Evolutionary conservation across 2,329 filamentous ascomycete genomes (phyloP), one percentile per base, ranked within the genome.

Genomic region (Alternaria sp.): DNA sequence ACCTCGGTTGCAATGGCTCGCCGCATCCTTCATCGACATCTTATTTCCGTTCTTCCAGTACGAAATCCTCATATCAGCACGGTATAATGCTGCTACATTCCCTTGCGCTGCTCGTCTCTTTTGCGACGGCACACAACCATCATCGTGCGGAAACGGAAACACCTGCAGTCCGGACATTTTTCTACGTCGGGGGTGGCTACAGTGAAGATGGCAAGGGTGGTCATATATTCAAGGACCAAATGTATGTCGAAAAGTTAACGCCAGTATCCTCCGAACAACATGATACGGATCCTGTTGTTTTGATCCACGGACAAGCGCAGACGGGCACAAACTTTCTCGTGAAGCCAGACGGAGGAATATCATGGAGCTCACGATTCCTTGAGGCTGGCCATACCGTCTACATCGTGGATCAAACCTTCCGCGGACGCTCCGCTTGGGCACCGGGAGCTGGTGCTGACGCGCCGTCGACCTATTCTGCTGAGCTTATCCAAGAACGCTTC

Each of bases 331-430:
- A 73, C 36, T 76, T 66, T 43, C 63, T 76, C 21, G 81, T 80
- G 47, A 86, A 83, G 15, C 83, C 84, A 10, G 83, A 86, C 59
- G 82, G 81, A 52, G 72, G 79, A n/a, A 78, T 77, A 6, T 83
- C 83, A n/a, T 86, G 84, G 84, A 81, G 83, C 0, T 82, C 81
- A 3, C 78, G 79, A 60, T 86, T 86, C 66, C 65, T 86, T 17
- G 62, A 67, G 9, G 77, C 79, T 30, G 83, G 83, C 32, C 83
- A 84, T 72, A 80, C 81, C 52, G 77, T 84, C 55, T 86, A 84
- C 69, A 71, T 86, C 44, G 76, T 83, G 19, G 84, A 86, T 66
- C 80, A 83, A 65, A 76, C 82, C 5, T 77, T 78, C 30, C 80
- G 81, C 21, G 84, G 81, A 30, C 80, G 83, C 26, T 83, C 80